Conservation (phyloP, 345 rosid species). For the Camelina laxa region DNA sequence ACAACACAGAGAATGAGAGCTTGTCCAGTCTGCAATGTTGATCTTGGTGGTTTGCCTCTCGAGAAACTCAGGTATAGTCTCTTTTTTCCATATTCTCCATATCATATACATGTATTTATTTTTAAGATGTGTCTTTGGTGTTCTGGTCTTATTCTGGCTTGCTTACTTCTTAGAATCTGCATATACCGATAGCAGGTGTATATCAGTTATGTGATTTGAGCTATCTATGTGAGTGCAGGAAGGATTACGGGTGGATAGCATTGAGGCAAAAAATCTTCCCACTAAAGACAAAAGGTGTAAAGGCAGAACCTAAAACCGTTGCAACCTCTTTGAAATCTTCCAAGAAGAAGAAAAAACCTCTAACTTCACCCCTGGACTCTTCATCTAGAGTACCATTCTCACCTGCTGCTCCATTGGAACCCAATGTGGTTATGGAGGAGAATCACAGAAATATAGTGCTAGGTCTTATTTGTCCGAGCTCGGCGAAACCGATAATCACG, state of each 20-base stretch:
- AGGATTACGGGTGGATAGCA: neutral
- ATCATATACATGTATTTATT: neutral
- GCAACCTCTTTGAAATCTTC: conserved; percentile 1
- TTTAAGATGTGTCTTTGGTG: conserved; percentile 1
- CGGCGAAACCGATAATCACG: neutral
- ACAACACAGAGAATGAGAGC: neutral
- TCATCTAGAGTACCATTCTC: neutral
- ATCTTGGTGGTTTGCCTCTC: conserved; percentile 37
- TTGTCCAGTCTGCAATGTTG: conserved; percentile 40
- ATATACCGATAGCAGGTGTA: neutral
- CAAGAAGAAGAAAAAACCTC: neutral
- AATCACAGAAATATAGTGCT: conserved; percentile 1
- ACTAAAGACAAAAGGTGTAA: neutral
- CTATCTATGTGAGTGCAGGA: conserved; percentile 30
- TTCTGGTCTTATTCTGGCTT: neutral
- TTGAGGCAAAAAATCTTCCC: neutral
- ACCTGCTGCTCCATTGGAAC: conserved; percentile 37
- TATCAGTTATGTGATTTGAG: neutral
- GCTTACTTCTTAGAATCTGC: neutral
- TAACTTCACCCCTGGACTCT: neutral
- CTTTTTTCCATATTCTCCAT: conserved; percentile 11
- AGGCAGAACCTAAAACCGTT: neutral
- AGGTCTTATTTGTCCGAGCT: conserved; percentile 1
- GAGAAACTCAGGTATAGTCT: conserved; percentile 28
- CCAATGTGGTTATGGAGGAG: neutral